Base-by-base conservation (phyloP, 2,329 filamentous ascomycete genomes). In the Diplodia sapinea region DNA sequence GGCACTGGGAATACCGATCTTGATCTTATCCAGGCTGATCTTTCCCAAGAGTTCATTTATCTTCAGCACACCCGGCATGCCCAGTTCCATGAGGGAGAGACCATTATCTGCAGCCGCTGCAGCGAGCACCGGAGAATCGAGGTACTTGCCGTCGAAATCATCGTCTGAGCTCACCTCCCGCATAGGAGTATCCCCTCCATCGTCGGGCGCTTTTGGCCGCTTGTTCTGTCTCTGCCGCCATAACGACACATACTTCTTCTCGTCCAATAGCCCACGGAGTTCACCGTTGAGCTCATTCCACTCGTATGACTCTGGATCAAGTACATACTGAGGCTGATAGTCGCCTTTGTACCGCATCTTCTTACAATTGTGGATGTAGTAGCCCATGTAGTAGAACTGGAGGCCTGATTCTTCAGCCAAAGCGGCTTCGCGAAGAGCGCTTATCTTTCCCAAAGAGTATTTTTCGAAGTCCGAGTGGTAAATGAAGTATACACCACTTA, bases 271-370 rank as follows among this genome's bases (percentile, higher is more conserved):
- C n/a, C 70, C 76, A 56, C 88, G 75, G 1, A 87, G 74, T 3
- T 82, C 79, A 43, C 82, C 79, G 70, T 88, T 84, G 4, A 92
- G 75, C 0, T 81, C 80, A 70, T 89, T 82, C 90, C 90, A 93
- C 9, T 79, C 75, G 70, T 89, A 82, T 0, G 84, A 85, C 69
- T 88, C 86, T 0, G 90, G 89, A 70, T 94, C 90, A 12, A 94
- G 83, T 12, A 95, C 84, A 73, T 89, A 87, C 74, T 93, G 90
- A 1, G 91, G 91, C 12, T 84, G 82, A 76, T 91, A 95, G 74
- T 93, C 89, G 68, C 89, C 90, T 81, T 95, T 95, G 82, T 95
- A 95, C 72, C 85, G 84, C 92, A 95, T 94, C 81, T 95, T 95
- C 65, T 86, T 83, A 73, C 91, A 94, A 66, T 82, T 88, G 76